Percentiles rank a stretch among this genome's conserved stretches.
Conservation (phyloP, 352 stramenopile genomes). For the Phytophthora crassamura region DNA sequence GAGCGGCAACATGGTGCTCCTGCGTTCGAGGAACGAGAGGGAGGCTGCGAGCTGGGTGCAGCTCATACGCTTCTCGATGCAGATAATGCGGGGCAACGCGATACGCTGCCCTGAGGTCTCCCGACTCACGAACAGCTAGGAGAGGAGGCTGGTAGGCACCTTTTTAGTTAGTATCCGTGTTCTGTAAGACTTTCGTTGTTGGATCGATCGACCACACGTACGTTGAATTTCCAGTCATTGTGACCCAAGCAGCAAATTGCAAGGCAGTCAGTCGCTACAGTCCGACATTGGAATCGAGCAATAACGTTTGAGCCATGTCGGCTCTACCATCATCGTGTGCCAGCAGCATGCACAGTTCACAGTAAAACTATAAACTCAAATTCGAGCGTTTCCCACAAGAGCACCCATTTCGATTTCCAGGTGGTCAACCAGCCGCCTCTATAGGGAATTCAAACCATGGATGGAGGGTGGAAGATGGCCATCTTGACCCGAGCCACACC, state of each 20-base stretch:
- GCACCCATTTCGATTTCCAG: too few relatives aligned
- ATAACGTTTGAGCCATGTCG: too few relatives aligned
- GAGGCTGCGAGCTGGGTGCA: conserved; percentile 73
- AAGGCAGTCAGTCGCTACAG: not conserved
- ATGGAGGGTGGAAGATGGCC: not conserved
- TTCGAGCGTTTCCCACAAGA: not conserved
- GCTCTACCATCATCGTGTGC: too few relatives aligned
- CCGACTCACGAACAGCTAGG: conserved; percentile 32
- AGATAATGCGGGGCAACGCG: conserved; percentile 27
- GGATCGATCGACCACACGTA: not conserved
- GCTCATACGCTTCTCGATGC: conserved; percentile 61
- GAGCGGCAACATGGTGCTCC: conserved; percentile 46
- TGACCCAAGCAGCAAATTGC: not conserved
- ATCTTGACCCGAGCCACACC: too few relatives aligned
- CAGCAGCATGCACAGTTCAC: not conserved
- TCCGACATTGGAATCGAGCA: conserved; percentile 23
- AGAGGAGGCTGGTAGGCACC: not conserved
- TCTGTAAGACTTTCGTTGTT: conserved; percentile 14
- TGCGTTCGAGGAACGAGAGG: conserved; percentile 57
- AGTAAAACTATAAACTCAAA: not conserved
- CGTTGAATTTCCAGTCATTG: not conserved
- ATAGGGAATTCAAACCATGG: conserved; percentile 5
- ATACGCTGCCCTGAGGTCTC: conserved; percentile 23
- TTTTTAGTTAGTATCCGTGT: not conserved
- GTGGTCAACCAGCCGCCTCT: not conserved